Percentiles rank a stretch among this genome's conserved stretches.
Conservation (phyloP, 257 asterid genomes). For the Penstemon eatonii region DNA sequence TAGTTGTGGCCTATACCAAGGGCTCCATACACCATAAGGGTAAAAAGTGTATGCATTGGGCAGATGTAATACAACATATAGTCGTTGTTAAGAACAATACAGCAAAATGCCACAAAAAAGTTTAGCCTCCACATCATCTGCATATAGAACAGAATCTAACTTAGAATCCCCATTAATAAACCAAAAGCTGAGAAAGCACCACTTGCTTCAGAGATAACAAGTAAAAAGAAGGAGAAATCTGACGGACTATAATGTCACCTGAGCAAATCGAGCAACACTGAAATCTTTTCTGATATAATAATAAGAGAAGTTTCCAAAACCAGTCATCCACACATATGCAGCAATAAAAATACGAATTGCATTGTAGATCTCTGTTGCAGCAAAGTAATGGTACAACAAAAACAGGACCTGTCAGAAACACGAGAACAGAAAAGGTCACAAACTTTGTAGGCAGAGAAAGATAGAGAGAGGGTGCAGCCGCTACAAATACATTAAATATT, state of each 20-base stretch:
- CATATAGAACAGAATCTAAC: constrained; percentile 36
- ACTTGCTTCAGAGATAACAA: too few relatives aligned
- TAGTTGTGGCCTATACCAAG: constrained; percentile 92
- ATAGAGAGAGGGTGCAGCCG: constrained; percentile 1
- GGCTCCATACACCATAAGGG: constrained; percentile 97
- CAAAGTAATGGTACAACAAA: constrained; percentile 96
- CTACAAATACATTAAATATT: not conserved
- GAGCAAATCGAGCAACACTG: constrained; percentile 92
- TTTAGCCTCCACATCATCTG: constrained; percentile 99
- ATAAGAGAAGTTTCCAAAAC: constrained; percentile 97
- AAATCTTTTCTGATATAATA: constrained; percentile 91
- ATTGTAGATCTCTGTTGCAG: constrained; percentile 93
- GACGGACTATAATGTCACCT: constrained; percentile 47
- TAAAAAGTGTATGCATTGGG: constrained; percentile 98
- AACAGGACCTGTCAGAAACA: constrained; percentile 69
- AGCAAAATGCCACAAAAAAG: constrained; percentile 88
- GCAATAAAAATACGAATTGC: constrained; percentile 96
- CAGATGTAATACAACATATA: constrained; percentile 93
- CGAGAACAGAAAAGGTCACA: not conserved
- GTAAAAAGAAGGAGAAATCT: not conserved
- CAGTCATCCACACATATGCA: constrained; percentile 99
- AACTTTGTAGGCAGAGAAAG: constrained; percentile 1
- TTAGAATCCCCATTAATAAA: constrained; percentile 26
- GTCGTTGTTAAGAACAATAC: constrained; percentile 87
- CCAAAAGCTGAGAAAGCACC: too few relatives aligned